These are phyloP conservation scores for Agrocybe praecox DNA, from an alignment of 768 basidiomycete species.

Conservation along the genomic window DNA sequence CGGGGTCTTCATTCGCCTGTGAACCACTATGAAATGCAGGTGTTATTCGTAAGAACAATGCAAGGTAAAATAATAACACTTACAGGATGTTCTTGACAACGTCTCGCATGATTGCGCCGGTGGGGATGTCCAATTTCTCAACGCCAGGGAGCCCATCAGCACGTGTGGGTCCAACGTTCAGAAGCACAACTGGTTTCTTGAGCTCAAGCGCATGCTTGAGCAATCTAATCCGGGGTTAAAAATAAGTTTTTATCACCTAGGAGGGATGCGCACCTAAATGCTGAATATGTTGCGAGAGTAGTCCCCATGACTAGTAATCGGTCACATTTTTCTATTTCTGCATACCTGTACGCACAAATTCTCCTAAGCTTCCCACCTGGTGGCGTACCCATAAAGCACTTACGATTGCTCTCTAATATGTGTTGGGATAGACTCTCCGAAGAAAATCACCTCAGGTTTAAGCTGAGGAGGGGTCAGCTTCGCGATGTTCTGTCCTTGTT, in stretches of 20 bases:
- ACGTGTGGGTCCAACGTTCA: constrained; percentile 89
- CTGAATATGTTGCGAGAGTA: constrained; percentile 91
- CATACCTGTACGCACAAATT: constrained; percentile 44
- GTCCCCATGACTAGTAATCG: constrained; percentile 84
- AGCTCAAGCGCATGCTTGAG: constrained; percentile 78
- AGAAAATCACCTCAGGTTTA: constrained; percentile 86
- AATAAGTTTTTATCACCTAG: not conserved
- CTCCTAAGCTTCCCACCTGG: not conserved
- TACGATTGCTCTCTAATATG: constrained; percentile 73
- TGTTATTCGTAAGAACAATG: not conserved
- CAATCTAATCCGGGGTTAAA: constrained; percentile 45
- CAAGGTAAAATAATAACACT: constrained; percentile 27
- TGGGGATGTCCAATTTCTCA: constrained; percentile 78
- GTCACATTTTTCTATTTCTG: constrained; percentile 59
- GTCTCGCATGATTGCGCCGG: constrained; percentile 71
- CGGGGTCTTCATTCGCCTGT: constrained; percentile 42
- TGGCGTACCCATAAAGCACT: constrained; percentile 21
- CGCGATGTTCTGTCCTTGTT: not conserved
- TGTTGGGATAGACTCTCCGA: constrained; percentile 83
- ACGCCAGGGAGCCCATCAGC: constrained; percentile 72
- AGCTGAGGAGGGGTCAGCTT: constrained; percentile 43
- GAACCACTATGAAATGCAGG: constrained; percentile 41
- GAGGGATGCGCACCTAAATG: constrained; percentile 63
- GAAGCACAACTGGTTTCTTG: constrained; percentile 75
- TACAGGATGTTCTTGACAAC: constrained; percentile 65